phyloP scores from a whole-genome alignment of 257 asterid genomes.

The Solanum chilense region DNA sequence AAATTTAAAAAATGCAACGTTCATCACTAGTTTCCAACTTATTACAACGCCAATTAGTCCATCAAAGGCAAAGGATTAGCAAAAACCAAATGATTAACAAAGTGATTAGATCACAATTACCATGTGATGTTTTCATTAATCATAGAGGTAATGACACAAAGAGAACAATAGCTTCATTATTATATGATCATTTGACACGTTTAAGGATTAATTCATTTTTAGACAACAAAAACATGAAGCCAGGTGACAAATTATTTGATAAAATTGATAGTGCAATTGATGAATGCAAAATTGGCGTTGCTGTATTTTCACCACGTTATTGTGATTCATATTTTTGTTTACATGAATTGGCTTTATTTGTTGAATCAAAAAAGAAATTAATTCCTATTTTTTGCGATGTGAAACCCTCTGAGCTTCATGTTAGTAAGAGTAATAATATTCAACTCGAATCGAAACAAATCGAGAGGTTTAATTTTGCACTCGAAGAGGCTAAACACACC shows the following conservation, averaged over 20 bases:
- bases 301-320: constrained; percentile 40
- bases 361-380: constrained; percentile 28
- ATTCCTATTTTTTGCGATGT: constrained; percentile 44
- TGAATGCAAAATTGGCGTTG: constrained; percentile 37
- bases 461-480: constrained; percentile 21
- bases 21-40: constrained; percentile 15
- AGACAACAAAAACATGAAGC: constrained; percentile 55
- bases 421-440: neutral
- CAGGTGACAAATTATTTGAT: constrained; percentile 43
- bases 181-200: constrained; percentile 28
- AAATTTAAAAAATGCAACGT: constrained; percentile 27
- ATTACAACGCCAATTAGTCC: constrained; percentile 4
- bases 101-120: neutral
- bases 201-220: constrained; percentile 20
- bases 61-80: neutral
- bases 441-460: neutral
- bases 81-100: neutral
- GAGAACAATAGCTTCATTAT: constrained; percentile 21
- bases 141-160: constrained; percentile 48
- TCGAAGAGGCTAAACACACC: constrained; percentile 44
- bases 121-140: constrained; percentile 47
- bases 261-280: constrained; percentile 28
- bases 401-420: constrained; percentile 37
- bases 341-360: constrained; percentile 36
- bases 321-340: constrained; percentile 50